Conservation (phyloP, 805 yeast genomes). For the Saturnispora dispora region DNA sequence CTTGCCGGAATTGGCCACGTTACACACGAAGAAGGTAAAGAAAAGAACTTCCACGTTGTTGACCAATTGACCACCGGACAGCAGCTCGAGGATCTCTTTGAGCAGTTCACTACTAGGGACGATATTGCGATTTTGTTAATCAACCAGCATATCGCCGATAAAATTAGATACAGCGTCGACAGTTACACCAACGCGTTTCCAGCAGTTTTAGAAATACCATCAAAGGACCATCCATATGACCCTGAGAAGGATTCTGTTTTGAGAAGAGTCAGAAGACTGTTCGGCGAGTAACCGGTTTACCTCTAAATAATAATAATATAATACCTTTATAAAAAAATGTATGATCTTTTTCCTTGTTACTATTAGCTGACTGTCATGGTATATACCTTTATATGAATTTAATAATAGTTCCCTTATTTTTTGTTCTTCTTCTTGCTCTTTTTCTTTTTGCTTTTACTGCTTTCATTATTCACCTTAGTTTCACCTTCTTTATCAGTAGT, state of each 20-base stretch:
- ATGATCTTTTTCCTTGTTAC: neutral
- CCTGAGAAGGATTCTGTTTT: constrained; percentile 96
- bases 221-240: constrained; percentile 97
- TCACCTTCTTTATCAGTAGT: neutral
- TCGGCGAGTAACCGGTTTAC: constrained; percentile 53
- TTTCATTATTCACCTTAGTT: neutral
- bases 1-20: constrained; percentile 95
- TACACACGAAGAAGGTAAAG: constrained; percentile 48
- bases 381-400: neutral
- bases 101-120: constrained; percentile 65
- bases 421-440: constrained; percentile 28
- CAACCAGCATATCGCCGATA: constrained; percentile 91
- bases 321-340: neutral
- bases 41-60: constrained; percentile 72
- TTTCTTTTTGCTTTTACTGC: constrained; percentile 13
- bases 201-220: constrained; percentile 92
- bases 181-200: constrained; percentile 87
- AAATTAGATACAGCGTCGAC: constrained; percentile 76
- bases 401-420: constrained; percentile 10
- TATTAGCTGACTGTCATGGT: neutral
- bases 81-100: constrained; percentile 67
- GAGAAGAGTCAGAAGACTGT: constrained; percentile 87
- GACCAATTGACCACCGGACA: constrained; percentile 73
- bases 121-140: constrained; percentile 90
- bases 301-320: neutral